Base-by-base conservation (phyloP, 495 filamentous ascomycete genomes). In the Chlorociboria aeruginascens region DNA sequence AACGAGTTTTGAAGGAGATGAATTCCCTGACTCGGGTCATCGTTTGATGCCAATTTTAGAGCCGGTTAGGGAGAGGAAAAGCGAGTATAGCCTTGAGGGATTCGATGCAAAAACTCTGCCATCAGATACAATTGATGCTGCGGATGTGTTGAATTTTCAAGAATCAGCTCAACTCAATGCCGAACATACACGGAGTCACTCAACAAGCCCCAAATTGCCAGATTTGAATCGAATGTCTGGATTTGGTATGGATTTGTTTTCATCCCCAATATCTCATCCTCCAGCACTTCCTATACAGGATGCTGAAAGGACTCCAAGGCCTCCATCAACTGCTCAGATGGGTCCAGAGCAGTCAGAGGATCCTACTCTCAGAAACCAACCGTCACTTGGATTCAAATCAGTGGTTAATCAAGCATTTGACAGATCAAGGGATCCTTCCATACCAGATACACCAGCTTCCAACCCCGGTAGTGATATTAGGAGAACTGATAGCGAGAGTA, bases 341-440 rank as follows among this genome's bases (percentile, higher is more conserved):
- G 30, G 7, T 37, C 53, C 38, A 7, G 11, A 34, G 10, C 10
- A n/a, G 28, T n/a, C 34, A 16, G 34, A 46, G 13, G 46, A 56
- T 31, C 16, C 45, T n/a, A 48, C 43, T 12, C 50, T 55, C 9
- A 36, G 31, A 9, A 40, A 29, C 17, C 49, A 55, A 33, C 46
- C 51, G 17, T 82, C 79, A 8, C 50, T 73, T 7, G 81, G 81
- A 3, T 83, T 83, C 56, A 68, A 66, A n/a, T 83, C 82, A 0
- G 76, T 76, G 2, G 82, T 86, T 8, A 65, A 84, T 53, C 76
- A 83, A 55, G 82, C 82, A 25, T 86, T 86, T 54, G 81, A 83
- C 61, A 61, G 58, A 42, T 50, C 41, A 30, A 63, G 71, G 40
- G 66, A 71, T 40, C 54, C 59, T 4, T 56, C 58, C 7, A 68